Conservation (phyloP, 2,329 filamentous ascomycete genomes). For the Colletotrichum filicis region DNA sequence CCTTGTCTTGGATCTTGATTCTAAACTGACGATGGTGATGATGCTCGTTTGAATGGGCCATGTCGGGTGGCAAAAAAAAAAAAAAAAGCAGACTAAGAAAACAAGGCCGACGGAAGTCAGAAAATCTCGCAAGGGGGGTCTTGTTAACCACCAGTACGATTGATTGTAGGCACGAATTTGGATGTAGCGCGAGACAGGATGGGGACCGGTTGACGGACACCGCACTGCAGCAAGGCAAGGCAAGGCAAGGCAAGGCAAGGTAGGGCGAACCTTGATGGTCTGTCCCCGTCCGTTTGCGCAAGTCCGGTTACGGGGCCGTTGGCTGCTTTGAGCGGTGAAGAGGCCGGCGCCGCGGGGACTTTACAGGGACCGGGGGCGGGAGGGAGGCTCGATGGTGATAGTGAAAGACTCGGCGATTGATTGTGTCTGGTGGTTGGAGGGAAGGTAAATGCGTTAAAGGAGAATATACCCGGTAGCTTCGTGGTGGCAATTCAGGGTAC, state of each 20-base stretch:
- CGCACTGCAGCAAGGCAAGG: neutral
- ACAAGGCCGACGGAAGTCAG: neutral
- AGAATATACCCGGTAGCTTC: neutral
- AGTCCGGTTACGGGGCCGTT: slow-evolving; percentile 21
- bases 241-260: neutral
- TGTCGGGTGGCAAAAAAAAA: neutral
- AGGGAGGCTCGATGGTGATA: neutral
- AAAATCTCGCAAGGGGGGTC: slow-evolving; percentile 17
- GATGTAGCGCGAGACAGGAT: slow-evolving; percentile 8
- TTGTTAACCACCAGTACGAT: neutral
- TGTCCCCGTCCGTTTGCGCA: slow-evolving; percentile 23
- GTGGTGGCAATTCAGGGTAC: slow-evolving; percentile 10
- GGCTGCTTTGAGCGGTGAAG: slow-evolving; percentile 33
- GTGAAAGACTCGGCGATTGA: slow-evolving; percentile 12
- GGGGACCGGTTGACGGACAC: neutral
- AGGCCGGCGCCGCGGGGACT: slow-evolving; percentile 17
- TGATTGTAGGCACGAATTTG: neutral
- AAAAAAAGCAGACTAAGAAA: neutral
- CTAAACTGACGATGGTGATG: neutral
- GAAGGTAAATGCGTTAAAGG: neutral
- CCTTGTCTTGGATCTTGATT: neutral
- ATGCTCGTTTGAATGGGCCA: neutral
- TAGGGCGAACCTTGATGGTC: slow-evolving; percentile 25
- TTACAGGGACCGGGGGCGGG: slow-evolving; percentile 21
- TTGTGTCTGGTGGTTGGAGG: neutral